These are phyloP conservation scores for Solanum tarijense DNA, from an alignment of 257 asterid genomes.

Conservation along the genomic window DNA sequence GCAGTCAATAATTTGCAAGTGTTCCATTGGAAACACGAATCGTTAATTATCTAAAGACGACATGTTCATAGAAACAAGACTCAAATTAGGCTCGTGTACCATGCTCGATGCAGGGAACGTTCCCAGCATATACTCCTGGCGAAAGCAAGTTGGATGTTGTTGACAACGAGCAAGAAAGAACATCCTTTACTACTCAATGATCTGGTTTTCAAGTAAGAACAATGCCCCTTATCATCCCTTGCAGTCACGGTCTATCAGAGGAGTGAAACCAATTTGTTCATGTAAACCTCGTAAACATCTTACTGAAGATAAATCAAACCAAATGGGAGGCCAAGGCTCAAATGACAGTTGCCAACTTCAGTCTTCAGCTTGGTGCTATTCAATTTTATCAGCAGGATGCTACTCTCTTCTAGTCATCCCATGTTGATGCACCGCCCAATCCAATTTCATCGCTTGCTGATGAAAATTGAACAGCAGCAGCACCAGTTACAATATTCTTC, in stretches of 20 bases:
- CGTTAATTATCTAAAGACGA: background rate
- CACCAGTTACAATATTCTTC: slow-evolving; percentile 15
- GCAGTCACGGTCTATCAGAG: background rate
- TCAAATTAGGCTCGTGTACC: background rate
- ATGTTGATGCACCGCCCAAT: slow-evolving; percentile 72
- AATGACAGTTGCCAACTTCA: background rate
- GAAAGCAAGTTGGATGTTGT: background rate
- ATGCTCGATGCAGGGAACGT: background rate
- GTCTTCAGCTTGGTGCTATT: background rate
- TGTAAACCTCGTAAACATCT: background rate
- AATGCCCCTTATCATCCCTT: background rate
- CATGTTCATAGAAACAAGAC: background rate
- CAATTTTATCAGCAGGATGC: background rate
- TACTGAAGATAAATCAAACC: background rate
- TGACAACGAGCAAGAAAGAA: background rate
- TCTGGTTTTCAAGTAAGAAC: background rate
- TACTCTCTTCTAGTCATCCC: slow-evolving; percentile 31
- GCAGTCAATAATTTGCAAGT: background rate
- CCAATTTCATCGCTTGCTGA: slow-evolving; percentile 53
- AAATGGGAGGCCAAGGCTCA: background rate
- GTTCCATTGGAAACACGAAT: background rate
- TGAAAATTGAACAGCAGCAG: slow-evolving; percentile 27
- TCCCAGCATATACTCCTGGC: background rate
- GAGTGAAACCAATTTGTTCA: background rate
- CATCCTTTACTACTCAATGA: background rate